Evolutionary conservation across 768 basidiomycete species (phyloP), one percentile per base, ranked within the genome.

Genomic region (Lenzites betulinus): DNA sequence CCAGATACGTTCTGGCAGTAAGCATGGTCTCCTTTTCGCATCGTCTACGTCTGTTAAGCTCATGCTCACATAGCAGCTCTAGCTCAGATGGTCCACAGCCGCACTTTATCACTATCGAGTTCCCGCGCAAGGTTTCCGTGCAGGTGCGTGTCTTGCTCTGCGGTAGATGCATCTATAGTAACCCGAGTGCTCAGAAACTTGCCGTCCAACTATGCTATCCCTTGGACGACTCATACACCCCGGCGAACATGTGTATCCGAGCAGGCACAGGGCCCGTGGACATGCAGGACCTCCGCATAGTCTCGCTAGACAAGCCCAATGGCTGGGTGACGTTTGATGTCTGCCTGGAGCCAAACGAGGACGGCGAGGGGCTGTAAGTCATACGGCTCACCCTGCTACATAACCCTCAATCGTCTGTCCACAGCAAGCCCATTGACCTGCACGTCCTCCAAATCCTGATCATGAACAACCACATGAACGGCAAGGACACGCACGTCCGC

Each of bases 1-100:
- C 88, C 92, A 30, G 89, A 92, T 41, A 98, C 95, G 0, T 96
- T 98, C 71, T 98, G 97, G 97, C 97, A 98, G 95, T 98, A 73
- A 73, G 93, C 81, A 20, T 4, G 15, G 28, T 50, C 54, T 20
- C 52, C 39, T 1, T 54, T n/a, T 62, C 16, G 15, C 53, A 26
- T 41, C 7, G 11, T 18, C 26, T 28, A 2, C 28, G 1, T 26
- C 26, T 12, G 26, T 11, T 16, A 57, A 15, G 39, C 30, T 54
- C 33, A 42, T 42, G 49, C 42, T 58, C 36, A 62, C 38, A n/a
- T 25, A 48, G 63, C 28, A 20, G 28, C 64, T 42, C 18, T 64
- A 93, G 91, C 71, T 89, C 89, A 3, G 97, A 98, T 70, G 97
- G 97, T 1, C 93, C 95, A 1, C 97, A 98, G 68, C 97, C 97